Conservation (phyloP, 495 filamentous ascomycete species). For the Trichoderma orchidacearum region DNA sequence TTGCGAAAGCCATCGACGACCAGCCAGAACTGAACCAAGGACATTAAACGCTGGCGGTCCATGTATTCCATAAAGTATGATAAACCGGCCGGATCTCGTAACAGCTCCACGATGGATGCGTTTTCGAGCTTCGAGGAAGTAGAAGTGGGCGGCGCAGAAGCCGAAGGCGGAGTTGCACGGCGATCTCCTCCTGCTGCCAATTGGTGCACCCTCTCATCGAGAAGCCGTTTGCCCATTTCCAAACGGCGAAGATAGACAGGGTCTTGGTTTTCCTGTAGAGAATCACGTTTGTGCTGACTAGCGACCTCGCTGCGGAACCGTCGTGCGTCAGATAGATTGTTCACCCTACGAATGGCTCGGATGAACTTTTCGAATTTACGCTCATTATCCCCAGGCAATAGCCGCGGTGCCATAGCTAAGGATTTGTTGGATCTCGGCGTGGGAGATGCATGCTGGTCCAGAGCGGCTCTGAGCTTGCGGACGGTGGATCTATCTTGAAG, state of each 20-base stretch:
- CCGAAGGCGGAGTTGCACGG: conserved; percentile 20
- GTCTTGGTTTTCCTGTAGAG: conserved; percentile 64
- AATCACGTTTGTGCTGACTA: conserved; percentile 83
- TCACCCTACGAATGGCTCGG: conserved; percentile 72
- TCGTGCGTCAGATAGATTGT: conserved; percentile 87
- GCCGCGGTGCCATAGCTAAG: conserved; percentile 48
- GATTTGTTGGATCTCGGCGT: conserved; percentile 51
- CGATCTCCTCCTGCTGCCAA: conserved; percentile 53
- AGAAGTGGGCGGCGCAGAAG: conserved; percentile 14
- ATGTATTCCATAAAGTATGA: conserved; percentile 99
- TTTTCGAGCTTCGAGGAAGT: conserved; percentile 49
- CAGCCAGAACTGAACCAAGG: conserved; percentile 94
- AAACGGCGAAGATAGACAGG: conserved; percentile 73
- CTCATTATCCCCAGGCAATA: conserved; percentile 57
- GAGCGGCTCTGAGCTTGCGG: conserved; percentile 78
- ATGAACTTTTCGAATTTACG: conserved; percentile 91
- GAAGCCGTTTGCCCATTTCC: conserved; percentile 77
- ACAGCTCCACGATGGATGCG: conserved; percentile 62
- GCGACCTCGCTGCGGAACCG: conserved; percentile 82
- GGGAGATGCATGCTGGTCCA: conserved; percentile 90
- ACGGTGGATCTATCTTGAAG: conserved; percentile 94
- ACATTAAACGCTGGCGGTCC: conserved; percentile 80
- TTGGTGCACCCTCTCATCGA: conserved; percentile 81
- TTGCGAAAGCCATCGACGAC: conserved; percentile 97
- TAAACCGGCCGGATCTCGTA: conserved; percentile 76